Evolutionary conservation across 805 yeast species (phyloP), one percentile per base, ranked within the genome.

Genomic region (Saccharomycopsis synnaedendra): DNA sequence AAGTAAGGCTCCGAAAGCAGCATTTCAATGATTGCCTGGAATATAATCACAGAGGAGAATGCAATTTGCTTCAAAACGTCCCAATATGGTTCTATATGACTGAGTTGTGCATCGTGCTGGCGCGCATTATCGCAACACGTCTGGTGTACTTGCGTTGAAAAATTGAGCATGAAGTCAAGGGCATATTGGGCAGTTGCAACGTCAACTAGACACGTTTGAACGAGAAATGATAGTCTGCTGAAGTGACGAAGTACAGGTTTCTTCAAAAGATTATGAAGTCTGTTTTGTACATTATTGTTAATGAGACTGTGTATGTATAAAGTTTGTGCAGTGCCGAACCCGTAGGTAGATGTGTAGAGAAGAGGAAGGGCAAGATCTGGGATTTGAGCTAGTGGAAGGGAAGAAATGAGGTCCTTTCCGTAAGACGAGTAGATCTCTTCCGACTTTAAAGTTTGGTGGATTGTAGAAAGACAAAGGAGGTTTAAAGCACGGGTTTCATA

Each of bases 1-100:
- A 6, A 6, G n/a, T 30, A 8, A 11, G 19, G 38, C 10, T n/a
- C 46, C n/a, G 4, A 29, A 31, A 9, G 32, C 27, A 32, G 39
- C 11, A 29, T 29, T 32, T 42, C 39, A 8, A 41, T 42, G 36
- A 44, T 33, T 2, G 48, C 62, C 48, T 61, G 58, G 27, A 61
- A 44, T 3, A 53, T 42, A 10, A 55, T 39, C 4, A 51, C 47
- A 4, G 45, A 37, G 5, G 49, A 45, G 41, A 55, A 55, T 19
- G 54, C 43, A 10, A 46, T 30, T 8, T 40, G 43, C 35, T 55
- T 55, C 43, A 45, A 28, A 9, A 35, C 30, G 34, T 47, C 43
- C 52, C 39, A 38, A 31, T 37, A 41, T 38, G 31, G 32, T 37
- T 39, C 38, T n/a, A 27, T 28, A 11, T 5, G 9, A 10, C n/a